Evolutionary conservation across 371 early-diverging fungal species (phyloP).

Genomic region (Mortierella sp.): DNA sequence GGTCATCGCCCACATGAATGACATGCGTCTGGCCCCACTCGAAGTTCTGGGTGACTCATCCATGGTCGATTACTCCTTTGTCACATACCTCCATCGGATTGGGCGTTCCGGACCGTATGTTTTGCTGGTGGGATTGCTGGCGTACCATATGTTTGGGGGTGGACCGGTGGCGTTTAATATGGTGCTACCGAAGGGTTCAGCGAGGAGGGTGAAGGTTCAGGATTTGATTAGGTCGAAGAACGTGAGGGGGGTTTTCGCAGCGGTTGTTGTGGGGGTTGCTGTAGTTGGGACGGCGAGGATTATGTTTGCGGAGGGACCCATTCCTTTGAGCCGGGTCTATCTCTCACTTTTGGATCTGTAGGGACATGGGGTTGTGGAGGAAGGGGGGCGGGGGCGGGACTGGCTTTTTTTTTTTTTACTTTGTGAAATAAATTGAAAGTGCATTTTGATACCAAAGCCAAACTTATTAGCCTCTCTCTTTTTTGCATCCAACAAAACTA

Average conservation of each 20-base stretch:
- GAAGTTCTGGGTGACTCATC: conserved; percentile 41
- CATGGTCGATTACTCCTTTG: conserved; percentile 42
- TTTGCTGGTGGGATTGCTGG: conserved; percentile 27
- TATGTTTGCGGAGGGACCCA: conserved; percentile 23
- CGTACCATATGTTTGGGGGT: conserved; percentile 43
- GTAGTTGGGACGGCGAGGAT: conserved; percentile 37
- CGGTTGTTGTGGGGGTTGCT: conserved; percentile 15
- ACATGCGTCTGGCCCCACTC: conserved; percentile 25
- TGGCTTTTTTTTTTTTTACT: not conserved
- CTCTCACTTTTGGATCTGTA: not conserved
- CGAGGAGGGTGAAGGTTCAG: conserved; percentile 13
- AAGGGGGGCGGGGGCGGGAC: not conserved
- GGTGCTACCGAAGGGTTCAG: conserved; percentile 24
- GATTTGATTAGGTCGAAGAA: conserved; percentile 23
- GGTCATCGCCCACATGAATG: conserved; percentile 28
- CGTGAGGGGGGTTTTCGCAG: conserved; percentile 13
- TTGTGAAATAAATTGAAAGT: not conserved
- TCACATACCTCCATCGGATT: conserved; percentile 31
- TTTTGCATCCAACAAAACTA: not conserved
- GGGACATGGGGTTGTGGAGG: too few species aligned
- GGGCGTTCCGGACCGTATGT: conserved; percentile 17
- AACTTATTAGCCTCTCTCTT: too few species aligned
- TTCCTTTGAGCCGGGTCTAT: conserved; percentile 37
- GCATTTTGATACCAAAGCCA: not conserved
- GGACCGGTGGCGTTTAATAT: conserved; percentile 29